Base-by-base conservation (phyloP, 2,329 filamentous ascomycete species). In the Penicillium sp. region DNA sequence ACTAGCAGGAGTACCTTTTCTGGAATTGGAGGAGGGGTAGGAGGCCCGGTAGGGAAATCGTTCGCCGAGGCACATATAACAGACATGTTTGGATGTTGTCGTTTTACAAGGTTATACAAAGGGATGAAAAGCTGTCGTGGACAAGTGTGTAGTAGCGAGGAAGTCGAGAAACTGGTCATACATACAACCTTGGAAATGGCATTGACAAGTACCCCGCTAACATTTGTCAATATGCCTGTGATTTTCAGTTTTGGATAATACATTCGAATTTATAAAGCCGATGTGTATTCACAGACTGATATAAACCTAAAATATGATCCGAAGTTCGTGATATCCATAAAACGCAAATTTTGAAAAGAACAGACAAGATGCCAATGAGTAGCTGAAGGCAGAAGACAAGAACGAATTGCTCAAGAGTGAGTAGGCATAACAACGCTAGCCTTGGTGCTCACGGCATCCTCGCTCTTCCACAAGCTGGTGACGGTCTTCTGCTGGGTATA, bases 401-500 rank as follows among this genome's bases (percentile, higher is more conserved):
- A 29, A 52, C 43, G 27, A n/a, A 14, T 18, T 4, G 6, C 40
- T 60, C 58, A 71, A n/a, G 66, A 73, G 45, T 88, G 84, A 32
- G 84, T 88, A 18, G 93, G 93, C 93, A 97, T 97, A 58, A 90
- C 84, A 10, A 95, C 91, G 67, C 87, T 86, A 14, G 92, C 92
- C 83, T 92, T 93, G 63, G 87, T 89, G 52, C 86, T 87, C 46
- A 94, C 83, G 1, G 91, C 92, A 77, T 97, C 92, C 68, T 92
- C 86, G 57, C 84, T 86, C 69, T 86, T 86, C 94, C 94, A 99
- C 72, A 95, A 78, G 63, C 91, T 88, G 49, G 94, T 99, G 46
- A 99, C 94, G 2, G 94, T 99, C 89, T 99, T 97, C 71, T 90
- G 84, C 79, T 97, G 94, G 3, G 94, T 99, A 77, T 96, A 97